Evolutionary conservation across 2,329 filamentous ascomycete genomes (phyloP).

Genomic region (Xylogone sp.): DNA sequence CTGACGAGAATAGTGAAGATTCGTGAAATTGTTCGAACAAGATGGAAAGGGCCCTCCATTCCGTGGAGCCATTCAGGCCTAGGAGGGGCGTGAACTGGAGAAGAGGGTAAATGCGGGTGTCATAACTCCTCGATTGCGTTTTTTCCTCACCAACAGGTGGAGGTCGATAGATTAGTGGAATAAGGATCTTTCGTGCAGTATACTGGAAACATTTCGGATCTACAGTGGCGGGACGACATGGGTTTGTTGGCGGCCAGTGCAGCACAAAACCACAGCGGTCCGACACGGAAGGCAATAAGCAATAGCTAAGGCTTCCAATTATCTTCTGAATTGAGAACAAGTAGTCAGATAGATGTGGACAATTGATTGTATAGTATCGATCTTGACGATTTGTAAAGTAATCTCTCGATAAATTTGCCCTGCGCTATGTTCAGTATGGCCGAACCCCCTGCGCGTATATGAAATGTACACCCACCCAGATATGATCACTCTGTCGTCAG

Average conservation of each 20-base stretch:
- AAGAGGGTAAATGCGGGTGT: neutral
- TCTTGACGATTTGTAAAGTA: neutral
- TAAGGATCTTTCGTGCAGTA: neutral
- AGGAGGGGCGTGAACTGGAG: neutral
- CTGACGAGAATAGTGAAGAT: neutral
- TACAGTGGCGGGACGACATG: neutral
- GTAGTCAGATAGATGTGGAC: neutral
- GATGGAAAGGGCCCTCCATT: neutral
- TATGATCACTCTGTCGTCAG: neutral
- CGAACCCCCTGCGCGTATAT: neutral
- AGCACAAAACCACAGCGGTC: neutral
- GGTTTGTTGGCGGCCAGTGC: neutral
- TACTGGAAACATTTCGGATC: neutral
- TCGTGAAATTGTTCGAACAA: neutral
- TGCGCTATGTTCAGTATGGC: neutral
- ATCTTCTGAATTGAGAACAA: neutral
- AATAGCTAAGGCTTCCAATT: neutral
- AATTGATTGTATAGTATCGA: neutral
- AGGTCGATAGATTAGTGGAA: neutral
- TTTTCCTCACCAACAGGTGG: neutral
- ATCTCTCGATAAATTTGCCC: neutral
- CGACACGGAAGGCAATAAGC: neutral
- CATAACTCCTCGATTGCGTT: neutral
- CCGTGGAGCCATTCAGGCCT: neutral
- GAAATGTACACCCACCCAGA: neutral